Evolutionary conservation across 768 basidiomycete species (phyloP).

Genomic region (Ramaria sp.): DNA sequence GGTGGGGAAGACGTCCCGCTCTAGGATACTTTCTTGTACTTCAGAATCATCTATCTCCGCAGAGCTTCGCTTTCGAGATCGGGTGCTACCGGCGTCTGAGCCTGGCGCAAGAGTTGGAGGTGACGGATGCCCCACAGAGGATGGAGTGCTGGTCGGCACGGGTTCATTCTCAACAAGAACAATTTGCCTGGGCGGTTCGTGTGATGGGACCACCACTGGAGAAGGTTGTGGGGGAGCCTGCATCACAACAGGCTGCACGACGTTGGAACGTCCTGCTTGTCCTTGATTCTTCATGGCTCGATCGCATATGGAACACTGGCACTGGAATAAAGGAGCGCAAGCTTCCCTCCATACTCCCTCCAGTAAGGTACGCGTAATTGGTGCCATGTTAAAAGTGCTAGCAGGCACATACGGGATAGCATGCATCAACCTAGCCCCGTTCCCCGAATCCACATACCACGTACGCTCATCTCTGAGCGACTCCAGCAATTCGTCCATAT

Average conservation of each 20-base stretch:
- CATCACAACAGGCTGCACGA: neutral
- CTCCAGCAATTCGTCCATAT: constrained; percentile 45
- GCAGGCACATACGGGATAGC: constrained; percentile 62
- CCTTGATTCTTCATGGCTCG: constrained; percentile 38
- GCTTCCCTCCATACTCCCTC: constrained; percentile 67
- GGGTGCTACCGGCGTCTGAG: constrained; percentile 3
- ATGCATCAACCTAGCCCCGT: constrained; percentile 60
- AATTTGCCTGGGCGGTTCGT: neutral
- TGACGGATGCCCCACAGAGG: neutral
- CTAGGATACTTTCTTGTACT: neutral
- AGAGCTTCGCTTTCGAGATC: constrained; percentile 9
- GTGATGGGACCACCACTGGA: neutral
- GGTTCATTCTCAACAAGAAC: neutral
- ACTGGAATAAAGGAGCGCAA: constrained; percentile 59
- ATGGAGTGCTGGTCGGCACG: too few relatives aligned
- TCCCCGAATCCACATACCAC: constrained; percentile 39
- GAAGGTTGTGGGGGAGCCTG: neutral
- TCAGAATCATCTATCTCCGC: neutral
- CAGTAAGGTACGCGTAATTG: constrained; percentile 45
- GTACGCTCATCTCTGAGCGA: constrained; percentile 48
- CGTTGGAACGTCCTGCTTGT: neutral
- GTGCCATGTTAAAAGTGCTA: constrained; percentile 26
- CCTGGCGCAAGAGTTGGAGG: neutral
- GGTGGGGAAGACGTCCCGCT: neutral
- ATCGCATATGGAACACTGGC: constrained; percentile 63